A percentile compares a stretch with the other conserved stretches of the same genome.
Conservation (phyloP, 2,329 filamentous ascomycete genomes). For the Aschersonia sp. region DNA sequence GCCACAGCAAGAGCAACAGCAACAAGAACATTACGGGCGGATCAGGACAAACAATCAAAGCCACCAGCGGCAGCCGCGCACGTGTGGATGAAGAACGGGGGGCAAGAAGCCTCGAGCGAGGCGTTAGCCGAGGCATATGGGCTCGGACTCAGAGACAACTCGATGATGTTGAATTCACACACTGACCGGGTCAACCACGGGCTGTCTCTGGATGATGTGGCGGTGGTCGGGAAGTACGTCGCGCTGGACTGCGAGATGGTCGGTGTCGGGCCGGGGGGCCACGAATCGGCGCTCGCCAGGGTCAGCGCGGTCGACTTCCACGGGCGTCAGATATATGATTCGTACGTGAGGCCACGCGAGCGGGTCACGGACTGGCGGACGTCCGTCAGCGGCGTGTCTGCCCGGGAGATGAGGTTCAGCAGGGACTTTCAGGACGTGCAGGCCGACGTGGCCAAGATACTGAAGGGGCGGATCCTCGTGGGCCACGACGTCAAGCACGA, state of each 20-base stretch:
- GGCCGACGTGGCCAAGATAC: slow-evolving; percentile 49
- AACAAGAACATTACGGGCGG: no score
- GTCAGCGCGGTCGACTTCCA: slow-evolving; percentile 91
- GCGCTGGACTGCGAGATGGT: slow-evolving; percentile 98
- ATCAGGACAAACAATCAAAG: no score
- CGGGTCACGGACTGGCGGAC: slow-evolving; percentile 85
- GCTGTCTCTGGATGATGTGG: slow-evolving; percentile 42
- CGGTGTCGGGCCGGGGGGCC: slow-evolving; percentile 57
- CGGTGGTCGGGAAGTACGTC: slow-evolving; percentile 64
- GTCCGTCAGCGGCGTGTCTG: slow-evolving; percentile 65
- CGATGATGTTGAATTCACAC: slow-evolving; percentile 28
- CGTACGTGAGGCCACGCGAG: slow-evolving; percentile 67
- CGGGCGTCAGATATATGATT: slow-evolving; percentile 85
- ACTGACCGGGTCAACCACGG: slow-evolving; percentile 49
- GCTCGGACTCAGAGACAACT: slow-evolving; percentile 32
- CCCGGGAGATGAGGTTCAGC: slow-evolving; percentile 55
- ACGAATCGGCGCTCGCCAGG: slow-evolving; percentile 65
- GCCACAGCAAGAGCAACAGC: slow-evolving; percentile 9
- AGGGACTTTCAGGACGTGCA: slow-evolving; percentile 67
- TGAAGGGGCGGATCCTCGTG: slow-evolving; percentile 59
- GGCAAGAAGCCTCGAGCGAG: slow-evolving; percentile 37
- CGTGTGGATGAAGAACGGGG: slow-evolving; percentile 44
- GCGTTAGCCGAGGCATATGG: slow-evolving; percentile 48
- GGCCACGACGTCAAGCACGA: slow-evolving; percentile 77
- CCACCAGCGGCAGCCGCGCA: slow-evolving; percentile 34